Conservation (phyloP, 176 grass and related monocot genomes). For the Thalia dealbata region DNA sequence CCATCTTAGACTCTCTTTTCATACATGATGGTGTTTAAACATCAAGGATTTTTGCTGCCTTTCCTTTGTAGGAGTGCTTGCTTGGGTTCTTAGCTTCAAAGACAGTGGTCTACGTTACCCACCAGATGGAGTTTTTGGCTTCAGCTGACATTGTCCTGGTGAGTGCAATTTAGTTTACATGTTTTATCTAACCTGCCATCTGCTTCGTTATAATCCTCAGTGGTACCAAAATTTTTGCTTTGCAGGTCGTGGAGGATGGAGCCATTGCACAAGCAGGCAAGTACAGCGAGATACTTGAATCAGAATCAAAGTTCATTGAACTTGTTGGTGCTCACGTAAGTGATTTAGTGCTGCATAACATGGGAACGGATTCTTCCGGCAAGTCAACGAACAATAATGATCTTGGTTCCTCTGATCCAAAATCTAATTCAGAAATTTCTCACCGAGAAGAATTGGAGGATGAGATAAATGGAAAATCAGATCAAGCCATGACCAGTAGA, state of each 20-base stretch:
- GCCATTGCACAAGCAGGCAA: slow-evolving; percentile 59
- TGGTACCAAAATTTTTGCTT: background rate
- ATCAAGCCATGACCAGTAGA: slow-evolving; percentile 31
- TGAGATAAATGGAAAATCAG: slow-evolving; percentile 21
- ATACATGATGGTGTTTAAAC: background rate
- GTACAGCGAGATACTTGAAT: slow-evolving; percentile 49
- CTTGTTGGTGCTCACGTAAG: slow-evolving; percentile 59
- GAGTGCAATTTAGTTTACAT: slow-evolving; percentile 13
- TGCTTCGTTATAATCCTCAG: background rate
- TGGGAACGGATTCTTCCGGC: slow-evolving; percentile 13
- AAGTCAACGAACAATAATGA: background rate
- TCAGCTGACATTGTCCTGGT: slow-evolving; percentile 84
- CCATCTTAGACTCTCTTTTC: background rate
- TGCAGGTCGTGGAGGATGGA: slow-evolving; percentile 41
- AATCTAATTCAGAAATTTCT: slow-evolving; percentile 4
- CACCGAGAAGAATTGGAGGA: slow-evolving; percentile 24
- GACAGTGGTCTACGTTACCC: slow-evolving; percentile 86
- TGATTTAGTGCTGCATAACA: slow-evolving; percentile 38
- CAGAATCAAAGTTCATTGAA: slow-evolving; percentile 71
- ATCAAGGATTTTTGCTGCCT: slow-evolving; percentile 1
- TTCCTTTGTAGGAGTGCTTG: slow-evolving; percentile 49
- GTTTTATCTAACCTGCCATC: background rate
- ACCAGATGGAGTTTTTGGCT: slow-evolving; percentile 85
- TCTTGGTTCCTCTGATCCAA: background rate
- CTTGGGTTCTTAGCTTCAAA: slow-evolving; percentile 38